Evolutionary conservation across 148 eudicot genomes (phyloP).

Genomic region (Camellia japonica): DNA sequence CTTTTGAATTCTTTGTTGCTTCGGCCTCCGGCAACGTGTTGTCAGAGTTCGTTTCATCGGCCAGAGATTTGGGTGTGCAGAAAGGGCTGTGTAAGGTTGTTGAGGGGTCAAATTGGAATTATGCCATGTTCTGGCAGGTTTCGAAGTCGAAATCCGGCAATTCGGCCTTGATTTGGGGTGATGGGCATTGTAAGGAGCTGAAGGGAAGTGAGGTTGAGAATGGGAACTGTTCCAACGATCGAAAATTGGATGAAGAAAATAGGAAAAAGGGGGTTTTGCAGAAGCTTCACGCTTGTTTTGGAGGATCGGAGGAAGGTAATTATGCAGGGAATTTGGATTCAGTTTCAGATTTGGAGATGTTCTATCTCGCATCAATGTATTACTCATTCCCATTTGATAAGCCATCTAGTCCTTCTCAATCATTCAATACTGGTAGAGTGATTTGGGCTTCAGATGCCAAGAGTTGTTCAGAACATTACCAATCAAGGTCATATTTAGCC

Average conservation of each 20-base stretch:
- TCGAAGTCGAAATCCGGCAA: constrained; percentile 72
- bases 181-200: constrained; percentile 66
- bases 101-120: constrained; percentile 81
- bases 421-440: constrained; percentile 63
- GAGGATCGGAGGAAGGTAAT: constrained; percentile 61
- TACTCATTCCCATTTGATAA: constrained; percentile 72
- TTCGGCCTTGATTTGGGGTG: constrained; percentile 96
- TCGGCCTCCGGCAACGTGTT: constrained; percentile 50
- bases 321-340: constrained; percentile 49
- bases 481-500: constrained; percentile 68
- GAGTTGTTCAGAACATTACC: constrained; percentile 66
- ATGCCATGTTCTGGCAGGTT: constrained; percentile 91
- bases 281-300: constrained; percentile 65
- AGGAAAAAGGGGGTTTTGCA: constrained; percentile 62
- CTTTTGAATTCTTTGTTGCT: constrained; percentile 58
- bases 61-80: constrained; percentile 68
- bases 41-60: constrained; percentile 55
- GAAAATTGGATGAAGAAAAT: constrained; percentile 31
- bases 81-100: constrained; percentile 62
- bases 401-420: constrained; percentile 72
- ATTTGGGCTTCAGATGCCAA: constrained; percentile 70
- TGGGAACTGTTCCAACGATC: constrained; percentile 21
- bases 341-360: constrained; percentile 81
- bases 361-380: constrained; percentile 81
- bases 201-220: constrained; percentile 29